Percentiles rank a stretch among this genome's conserved stretches.
Evolutionary conservation across 2,329 filamentous ascomycete genomes (phyloP).

Genomic region (Leptographium galeiforme): DNA sequence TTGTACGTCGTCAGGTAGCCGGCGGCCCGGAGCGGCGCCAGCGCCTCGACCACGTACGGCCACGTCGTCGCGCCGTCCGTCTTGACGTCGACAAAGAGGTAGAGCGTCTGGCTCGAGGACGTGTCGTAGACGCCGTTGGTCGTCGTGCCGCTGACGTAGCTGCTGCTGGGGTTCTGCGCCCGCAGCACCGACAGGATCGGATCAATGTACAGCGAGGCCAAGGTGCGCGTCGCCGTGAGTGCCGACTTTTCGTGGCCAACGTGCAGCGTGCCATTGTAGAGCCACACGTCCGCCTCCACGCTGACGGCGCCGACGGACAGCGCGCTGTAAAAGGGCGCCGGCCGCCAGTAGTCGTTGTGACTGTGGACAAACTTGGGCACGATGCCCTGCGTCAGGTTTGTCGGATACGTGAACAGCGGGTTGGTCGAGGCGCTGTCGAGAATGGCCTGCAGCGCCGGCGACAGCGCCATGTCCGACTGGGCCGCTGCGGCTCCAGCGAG

Average conservation of each 20-base stretch:
- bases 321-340: constrained; percentile 49
- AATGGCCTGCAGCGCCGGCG: constrained; percentile 7
- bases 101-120: constrained; percentile 35
- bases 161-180: constrained; percentile 32
- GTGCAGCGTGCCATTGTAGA: constrained; percentile 36
- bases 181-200: constrained; percentile 45
- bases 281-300: constrained; percentile 59
- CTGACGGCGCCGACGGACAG: constrained; percentile 45
- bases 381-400: constrained; percentile 38
- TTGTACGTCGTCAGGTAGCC: constrained; percentile 40
- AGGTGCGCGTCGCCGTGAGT: constrained; percentile 39
- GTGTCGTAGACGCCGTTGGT: constrained; percentile 40
- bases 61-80: constrained; percentile 36
- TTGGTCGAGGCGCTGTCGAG: constrained; percentile 17
- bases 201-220: constrained; percentile 47
- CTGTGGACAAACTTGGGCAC: constrained; percentile 47
- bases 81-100: constrained; percentile 57
- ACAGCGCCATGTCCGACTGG: constrained; percentile 9
- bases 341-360: constrained; percentile 60
- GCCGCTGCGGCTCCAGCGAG: neutral
- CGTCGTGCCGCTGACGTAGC: constrained; percentile 27
- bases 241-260: constrained; percentile 47
- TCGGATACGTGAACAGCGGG: constrained; percentile 31
- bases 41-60: constrained; percentile 33
- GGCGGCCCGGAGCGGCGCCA: constrained; percentile 41